A percentile compares a stretch with the other conserved stretches of the same genome.
Evolutionary conservation across 768 basidiomycete species (phyloP).

Genomic region (Ramaria rubella): DNA sequence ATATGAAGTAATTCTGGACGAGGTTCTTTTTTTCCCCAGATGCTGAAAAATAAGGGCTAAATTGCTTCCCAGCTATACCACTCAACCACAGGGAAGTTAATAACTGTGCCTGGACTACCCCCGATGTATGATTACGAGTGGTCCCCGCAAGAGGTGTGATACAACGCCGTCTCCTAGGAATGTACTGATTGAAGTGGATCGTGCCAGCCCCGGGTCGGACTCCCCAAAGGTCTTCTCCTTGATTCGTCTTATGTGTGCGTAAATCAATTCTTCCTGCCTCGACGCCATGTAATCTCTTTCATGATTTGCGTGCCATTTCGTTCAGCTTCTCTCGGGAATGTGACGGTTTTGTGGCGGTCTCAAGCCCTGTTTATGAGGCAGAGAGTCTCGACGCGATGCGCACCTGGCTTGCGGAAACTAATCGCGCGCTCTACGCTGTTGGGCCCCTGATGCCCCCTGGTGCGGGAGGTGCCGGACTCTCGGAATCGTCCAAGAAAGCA

Average conservation of each 20-base stretch:
- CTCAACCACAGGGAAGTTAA: conserved; percentile 14
- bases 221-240: neutral
- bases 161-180: too few species aligned
- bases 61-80: conserved; percentile 14
- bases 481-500: neutral
- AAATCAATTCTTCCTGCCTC: neutral
- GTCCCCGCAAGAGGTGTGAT: conserved; percentile 15
- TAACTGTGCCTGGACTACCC: conserved; percentile 20
- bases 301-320: neutral
- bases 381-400: conserved; percentile 13
- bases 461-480: neutral
- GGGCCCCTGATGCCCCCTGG: conserved; percentile 15
- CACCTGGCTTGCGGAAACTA: conserved; percentile 14
- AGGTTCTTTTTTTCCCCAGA: neutral
- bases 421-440: conserved; percentile 11
- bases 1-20: neutral
- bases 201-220: neutral
- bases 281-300: neutral
- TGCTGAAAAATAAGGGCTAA: neutral
- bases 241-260: neutral
- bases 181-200: neutral
- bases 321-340: neutral
- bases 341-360: conserved; percentile 16
- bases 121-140: conserved; percentile 21
- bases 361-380: conserved; percentile 16